Evolutionary conservation across 768 basidiomycete species (phyloP).

Genomic region (Ramaria sp.): DNA sequence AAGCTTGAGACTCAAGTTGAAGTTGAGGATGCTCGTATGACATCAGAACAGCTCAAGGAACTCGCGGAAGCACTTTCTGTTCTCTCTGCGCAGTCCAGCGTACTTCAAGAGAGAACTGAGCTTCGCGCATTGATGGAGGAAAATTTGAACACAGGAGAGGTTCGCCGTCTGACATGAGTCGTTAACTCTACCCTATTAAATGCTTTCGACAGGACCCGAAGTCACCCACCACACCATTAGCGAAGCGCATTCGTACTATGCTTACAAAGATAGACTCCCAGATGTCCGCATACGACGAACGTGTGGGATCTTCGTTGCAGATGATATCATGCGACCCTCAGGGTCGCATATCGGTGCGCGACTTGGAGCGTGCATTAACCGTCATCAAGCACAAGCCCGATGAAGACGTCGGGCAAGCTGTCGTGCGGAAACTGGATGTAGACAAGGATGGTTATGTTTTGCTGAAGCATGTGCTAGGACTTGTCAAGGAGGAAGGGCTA

Average conservation of each 20-base stretch:
- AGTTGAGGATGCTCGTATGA: slow-evolving; percentile 86
- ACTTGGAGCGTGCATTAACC: slow-evolving; percentile 81
- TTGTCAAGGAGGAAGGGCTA: slow-evolving; percentile 81
- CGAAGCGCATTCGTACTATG: slow-evolving; percentile 93
- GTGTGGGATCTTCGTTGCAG: slow-evolving; percentile 76
- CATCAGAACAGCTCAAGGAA: slow-evolving; percentile 89
- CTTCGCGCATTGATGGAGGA: slow-evolving; percentile 88
- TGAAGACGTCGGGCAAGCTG: slow-evolving; percentile 75
- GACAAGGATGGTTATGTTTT: slow-evolving; percentile 95
- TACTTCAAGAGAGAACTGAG: slow-evolving; percentile 92
- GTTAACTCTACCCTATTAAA: slow-evolving; percentile 7
- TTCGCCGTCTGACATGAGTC: slow-evolving; percentile 18
- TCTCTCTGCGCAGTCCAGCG: slow-evolving; percentile 86
- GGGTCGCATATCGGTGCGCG: slow-evolving; percentile 81
- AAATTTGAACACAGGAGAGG: slow-evolving; percentile 83
- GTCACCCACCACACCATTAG: slow-evolving; percentile 76
- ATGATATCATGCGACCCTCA: slow-evolving; percentile 79
- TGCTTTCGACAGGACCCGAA: slow-evolving; percentile 49
- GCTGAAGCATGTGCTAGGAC: slow-evolving; percentile 84
- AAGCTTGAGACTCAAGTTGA: slow-evolving; percentile 58
- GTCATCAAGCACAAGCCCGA: slow-evolving; percentile 93
- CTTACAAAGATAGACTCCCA: slow-evolving; percentile 91
- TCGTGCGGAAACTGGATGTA: slow-evolving; percentile 89
- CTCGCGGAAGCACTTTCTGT: slow-evolving; percentile 85
- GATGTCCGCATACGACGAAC: slow-evolving; percentile 82